Conservation (phyloP, 768 basidiomycete species). For the Xerocomellus chrysenteron region DNA sequence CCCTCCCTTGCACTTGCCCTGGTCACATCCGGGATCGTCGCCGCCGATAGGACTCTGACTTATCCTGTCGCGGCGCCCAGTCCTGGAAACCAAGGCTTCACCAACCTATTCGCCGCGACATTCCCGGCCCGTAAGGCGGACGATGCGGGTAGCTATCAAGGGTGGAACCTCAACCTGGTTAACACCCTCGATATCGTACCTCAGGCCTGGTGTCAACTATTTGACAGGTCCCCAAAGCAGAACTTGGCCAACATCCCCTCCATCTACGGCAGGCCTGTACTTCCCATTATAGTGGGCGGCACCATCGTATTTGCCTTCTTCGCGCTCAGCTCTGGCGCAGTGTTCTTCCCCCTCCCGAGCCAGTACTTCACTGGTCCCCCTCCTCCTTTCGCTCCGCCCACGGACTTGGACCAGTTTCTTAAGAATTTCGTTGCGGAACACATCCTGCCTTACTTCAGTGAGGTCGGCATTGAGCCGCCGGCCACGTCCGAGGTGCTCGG, state of each 20-base stretch:
- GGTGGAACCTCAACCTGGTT: constrained; percentile 21
- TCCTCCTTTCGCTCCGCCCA: background rate
- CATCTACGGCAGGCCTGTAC: constrained; percentile 5
- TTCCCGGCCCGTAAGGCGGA: background rate
- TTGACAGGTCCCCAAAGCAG: background rate
- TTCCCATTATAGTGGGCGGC: background rate
- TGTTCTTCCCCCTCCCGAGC: constrained; percentile 10
- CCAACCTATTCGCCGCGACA: background rate
- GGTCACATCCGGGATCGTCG: background rate
- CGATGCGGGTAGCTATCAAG: background rate
- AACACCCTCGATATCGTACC: constrained; percentile 16
- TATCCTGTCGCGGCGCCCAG: constrained; percentile 13
- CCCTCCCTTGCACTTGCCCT: constrained; percentile 16
- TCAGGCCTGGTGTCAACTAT: constrained; percentile 7
- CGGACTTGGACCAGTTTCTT: background rate
- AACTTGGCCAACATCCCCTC: constrained; percentile 12
- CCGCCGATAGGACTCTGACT: constrained; percentile 38
- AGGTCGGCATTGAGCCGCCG: background rate
- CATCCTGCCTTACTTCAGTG: background rate
- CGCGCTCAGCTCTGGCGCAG: background rate
- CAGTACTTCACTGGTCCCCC: background rate
- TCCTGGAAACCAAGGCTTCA: constrained; percentile 8
- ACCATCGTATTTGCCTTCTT: background rate
- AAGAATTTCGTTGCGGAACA: too few relatives aligned
- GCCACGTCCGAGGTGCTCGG: too few relatives aligned